These are phyloP conservation scores for Leccinum disarticulatum DNA, from an alignment of 768 basidiomycete species.

Conservation along the genomic window DNA sequence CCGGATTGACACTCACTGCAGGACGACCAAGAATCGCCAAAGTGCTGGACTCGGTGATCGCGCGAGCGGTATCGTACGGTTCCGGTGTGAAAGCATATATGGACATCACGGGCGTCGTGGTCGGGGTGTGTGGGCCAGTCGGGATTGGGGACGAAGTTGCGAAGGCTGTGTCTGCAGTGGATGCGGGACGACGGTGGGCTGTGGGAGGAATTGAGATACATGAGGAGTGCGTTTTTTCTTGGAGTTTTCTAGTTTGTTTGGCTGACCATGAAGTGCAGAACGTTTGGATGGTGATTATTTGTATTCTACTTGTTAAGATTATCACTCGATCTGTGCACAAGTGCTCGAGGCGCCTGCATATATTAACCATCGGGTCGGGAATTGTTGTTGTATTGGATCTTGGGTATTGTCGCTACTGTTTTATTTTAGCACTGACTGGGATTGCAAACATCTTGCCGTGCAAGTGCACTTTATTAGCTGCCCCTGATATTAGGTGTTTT, in stretches of 20 bases:
- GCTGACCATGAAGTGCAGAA: constrained; percentile 19
- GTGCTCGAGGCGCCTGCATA: not conserved
- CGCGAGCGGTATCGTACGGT: constrained; percentile 44
- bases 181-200: constrained; percentile 31
- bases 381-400: not conserved
- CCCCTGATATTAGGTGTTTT: not conserved
- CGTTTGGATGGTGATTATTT: constrained; percentile 31
- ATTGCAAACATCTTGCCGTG: not conserved
- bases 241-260: not conserved
- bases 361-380: not conserved
- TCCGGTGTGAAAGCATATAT: constrained; percentile 31
- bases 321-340: not conserved
- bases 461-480: not conserved
- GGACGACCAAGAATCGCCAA: constrained; percentile 56
- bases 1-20: constrained; percentile 46
- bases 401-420: not conserved
- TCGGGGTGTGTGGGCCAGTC: constrained; percentile 44
- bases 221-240: constrained; percentile 37
- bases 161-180: constrained; percentile 36
- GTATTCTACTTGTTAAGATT: not conserved
- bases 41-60: constrained; percentile 47
- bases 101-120: constrained; percentile 35
- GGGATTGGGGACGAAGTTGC: constrained; percentile 40
- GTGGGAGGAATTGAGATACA: constrained; percentile 43
- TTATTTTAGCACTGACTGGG: not conserved